Evolutionary conservation across 2,329 filamentous ascomycete genomes (phyloP).

Genomic region (Ophiosphaerella herpotricha): DNA sequence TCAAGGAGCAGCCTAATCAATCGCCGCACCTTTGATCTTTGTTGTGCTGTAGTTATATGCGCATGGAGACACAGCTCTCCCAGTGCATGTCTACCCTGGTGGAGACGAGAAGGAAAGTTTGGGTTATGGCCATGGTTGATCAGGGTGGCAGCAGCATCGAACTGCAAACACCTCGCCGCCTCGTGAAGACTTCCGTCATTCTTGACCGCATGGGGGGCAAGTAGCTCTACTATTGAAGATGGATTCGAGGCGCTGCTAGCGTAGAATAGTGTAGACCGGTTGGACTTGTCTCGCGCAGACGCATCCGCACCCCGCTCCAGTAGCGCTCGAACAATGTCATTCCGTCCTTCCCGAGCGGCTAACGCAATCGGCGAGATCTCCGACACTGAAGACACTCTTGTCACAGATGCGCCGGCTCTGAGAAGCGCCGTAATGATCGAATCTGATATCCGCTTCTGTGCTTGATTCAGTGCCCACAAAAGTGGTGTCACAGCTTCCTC

Average conservation of each 20-base stretch:
- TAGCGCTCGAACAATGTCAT: conserved; percentile 63
- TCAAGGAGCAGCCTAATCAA: conserved; percentile 62
- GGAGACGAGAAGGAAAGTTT: conserved; percentile 67
- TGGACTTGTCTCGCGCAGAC: conserved; percentile 61
- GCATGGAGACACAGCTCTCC: conserved; percentile 66
- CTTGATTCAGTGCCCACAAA: conserved; percentile 65
- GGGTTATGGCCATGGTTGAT: conserved; percentile 65
- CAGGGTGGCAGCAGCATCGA: conserved; percentile 61
- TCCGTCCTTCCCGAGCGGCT: conserved; percentile 60
- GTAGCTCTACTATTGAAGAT: conserved; percentile 38
- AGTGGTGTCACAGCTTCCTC: conserved; percentile 63
- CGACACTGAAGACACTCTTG: conserved; percentile 58
- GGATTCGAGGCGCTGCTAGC: conserved; percentile 53
- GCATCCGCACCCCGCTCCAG: conserved; percentile 64
- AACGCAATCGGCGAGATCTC: conserved; percentile 64
- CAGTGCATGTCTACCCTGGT: conserved; percentile 66
- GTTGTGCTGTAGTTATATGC: conserved; percentile 48
- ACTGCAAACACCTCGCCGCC: conserved; percentile 63
- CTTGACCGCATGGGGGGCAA: conserved; percentile 61
- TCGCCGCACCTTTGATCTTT: conserved; percentile 39
- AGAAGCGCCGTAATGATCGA: conserved; percentile 62
- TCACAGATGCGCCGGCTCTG: conserved; percentile 61
- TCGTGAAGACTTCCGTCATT: conserved; percentile 72
- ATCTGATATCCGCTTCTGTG: conserved; percentile 66
- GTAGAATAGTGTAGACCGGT: conserved; percentile 64